Percentiles rank a stretch among this genome's conserved stretches.
Conservation (phyloP, 805 yeast species). For the Saccharomycopsis sp. region DNA sequence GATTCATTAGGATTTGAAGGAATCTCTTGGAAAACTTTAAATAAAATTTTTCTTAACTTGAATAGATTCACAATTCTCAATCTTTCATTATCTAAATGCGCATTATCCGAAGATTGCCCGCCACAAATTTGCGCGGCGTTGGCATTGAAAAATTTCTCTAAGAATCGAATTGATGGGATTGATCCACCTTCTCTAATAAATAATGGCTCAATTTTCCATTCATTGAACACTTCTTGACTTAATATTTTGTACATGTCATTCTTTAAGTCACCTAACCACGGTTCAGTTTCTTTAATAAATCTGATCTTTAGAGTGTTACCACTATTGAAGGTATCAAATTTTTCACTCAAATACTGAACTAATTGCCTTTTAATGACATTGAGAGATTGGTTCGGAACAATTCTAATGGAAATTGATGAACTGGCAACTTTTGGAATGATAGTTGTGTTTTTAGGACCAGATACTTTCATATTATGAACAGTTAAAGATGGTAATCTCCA, state of each 20-base stretch:
- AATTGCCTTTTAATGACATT: slow-evolving; percentile 48
- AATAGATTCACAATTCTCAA: slow-evolving; percentile 71
- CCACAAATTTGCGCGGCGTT: slow-evolving; percentile 95
- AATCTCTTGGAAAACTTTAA: slow-evolving; percentile 42
- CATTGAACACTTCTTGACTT: slow-evolving; percentile 49
- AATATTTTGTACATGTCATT: slow-evolving; percentile 69
- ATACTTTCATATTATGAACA: slow-evolving; percentile 72
- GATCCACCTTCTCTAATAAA: slow-evolving; percentile 96
- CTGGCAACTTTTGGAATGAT: slow-evolving; percentile 80
- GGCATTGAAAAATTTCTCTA: slow-evolving; percentile 77
- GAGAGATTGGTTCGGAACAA: slow-evolving; percentile 83
- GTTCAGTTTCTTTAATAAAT: slow-evolving; percentile 82
- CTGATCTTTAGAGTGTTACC: slow-evolving; percentile 55
- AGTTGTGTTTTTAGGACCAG: slow-evolving; percentile 86
- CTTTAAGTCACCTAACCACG: slow-evolving; percentile 88
- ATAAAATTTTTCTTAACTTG: slow-evolving; percentile 60
- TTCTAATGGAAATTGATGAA: slow-evolving; percentile 73
- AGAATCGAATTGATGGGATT: slow-evolving; percentile 78
- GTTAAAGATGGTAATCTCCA: slow-evolving; percentile 92
- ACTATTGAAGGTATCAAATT: slow-evolving; percentile 46
- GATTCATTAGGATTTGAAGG: slow-evolving; percentile 24
- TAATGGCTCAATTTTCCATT: slow-evolving; percentile 79
- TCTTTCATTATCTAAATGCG: slow-evolving; percentile 85
- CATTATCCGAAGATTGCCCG: slow-evolving; percentile 92
- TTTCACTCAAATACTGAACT: slow-evolving; percentile 36